phyloP scores from a whole-genome alignment of 1,284 basidiomycete species.

The Cutaneotrichosporon sp. region DNA sequence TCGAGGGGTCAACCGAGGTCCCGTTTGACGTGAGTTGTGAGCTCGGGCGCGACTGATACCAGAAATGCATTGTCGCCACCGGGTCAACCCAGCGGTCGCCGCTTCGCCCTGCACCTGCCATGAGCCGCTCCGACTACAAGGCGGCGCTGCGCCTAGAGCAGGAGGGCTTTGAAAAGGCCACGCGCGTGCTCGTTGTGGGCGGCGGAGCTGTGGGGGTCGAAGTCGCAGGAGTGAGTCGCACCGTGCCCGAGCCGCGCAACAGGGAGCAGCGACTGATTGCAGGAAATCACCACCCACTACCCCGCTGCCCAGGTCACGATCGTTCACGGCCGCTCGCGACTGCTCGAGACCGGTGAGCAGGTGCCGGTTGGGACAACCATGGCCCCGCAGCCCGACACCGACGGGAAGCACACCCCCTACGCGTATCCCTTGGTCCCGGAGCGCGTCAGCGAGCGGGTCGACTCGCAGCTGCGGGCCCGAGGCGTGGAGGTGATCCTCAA shows the following conservation, averaged over 20 bases:
- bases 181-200: constrained; percentile 50
- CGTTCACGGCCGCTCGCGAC: constrained; percentile 31
- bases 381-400: background rate
- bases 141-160: constrained; percentile 34
- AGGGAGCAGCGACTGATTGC: background rate
- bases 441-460: constrained; percentile 34
- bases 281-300: constrained; percentile 37
- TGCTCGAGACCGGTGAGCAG: constrained; percentile 29
- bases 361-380: background rate
- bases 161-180: constrained; percentile 36
- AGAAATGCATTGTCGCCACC: constrained; percentile 47
- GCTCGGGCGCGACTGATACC: background rate
- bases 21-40: constrained; percentile 42
- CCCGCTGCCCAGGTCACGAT: constrained; percentile 35
- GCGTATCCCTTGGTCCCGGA: constrained; percentile 14
- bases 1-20: constrained; percentile 46
- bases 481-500: constrained; percentile 48
- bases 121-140: constrained; percentile 19
- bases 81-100: constrained; percentile 46
- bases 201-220: constrained; percentile 57
- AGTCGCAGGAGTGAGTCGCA: constrained; percentile 43
- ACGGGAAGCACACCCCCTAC: background rate
- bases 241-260: background rate
- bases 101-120: constrained; percentile 30
- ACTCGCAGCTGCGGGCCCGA: constrained; percentile 37